These are phyloP conservation scores for Kodamaea laetipori DNA, from an alignment of 805 yeast genomes.

Conservation along the genomic window DNA sequence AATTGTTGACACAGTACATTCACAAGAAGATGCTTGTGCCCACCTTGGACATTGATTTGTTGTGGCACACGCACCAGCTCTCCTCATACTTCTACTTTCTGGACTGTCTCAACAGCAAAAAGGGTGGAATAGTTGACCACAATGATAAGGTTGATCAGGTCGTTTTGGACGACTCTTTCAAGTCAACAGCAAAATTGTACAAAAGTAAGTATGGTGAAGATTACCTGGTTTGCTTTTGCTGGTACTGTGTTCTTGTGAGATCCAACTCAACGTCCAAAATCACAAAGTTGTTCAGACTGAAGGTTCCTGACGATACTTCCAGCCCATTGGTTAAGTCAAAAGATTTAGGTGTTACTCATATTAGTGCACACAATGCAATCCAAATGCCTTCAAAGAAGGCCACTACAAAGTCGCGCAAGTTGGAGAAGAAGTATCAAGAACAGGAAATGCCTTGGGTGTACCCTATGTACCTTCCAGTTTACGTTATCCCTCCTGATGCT, in stretches of 20 bases:
- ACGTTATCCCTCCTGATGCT: conserved; percentile 2
- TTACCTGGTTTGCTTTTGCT: conserved; percentile 26
- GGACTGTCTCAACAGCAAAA: conserved; percentile 17
- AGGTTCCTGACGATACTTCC: conserved; percentile 20
- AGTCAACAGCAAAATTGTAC: conserved; percentile 21
- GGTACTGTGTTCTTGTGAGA: conserved; percentile 11
- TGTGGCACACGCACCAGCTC: conserved; percentile 33
- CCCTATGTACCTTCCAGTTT: neutral
- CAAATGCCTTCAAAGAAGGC: neutral
- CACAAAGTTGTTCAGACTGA: no score
- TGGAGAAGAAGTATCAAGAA: conserved; percentile 3
- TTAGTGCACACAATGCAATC: conserved; percentile 6
- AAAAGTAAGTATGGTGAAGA: conserved; percentile 18
- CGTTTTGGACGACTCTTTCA: conserved; percentile 14
- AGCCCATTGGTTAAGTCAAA: conserved; percentile 13
- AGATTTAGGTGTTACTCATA: conserved; percentile 13
- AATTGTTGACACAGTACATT: conserved; percentile 6
- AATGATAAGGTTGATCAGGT: conserved; percentile 4
- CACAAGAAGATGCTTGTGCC: conserved; percentile 20
- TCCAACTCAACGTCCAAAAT: neutral
- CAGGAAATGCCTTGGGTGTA: conserved; percentile 1
- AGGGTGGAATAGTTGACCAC: conserved; percentile 16
- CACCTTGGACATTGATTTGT: conserved; percentile 29
- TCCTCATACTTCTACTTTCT: conserved; percentile 18
- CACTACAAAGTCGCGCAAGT: neutral